phyloP scores from a whole-genome alignment of 129 eudicot species.

The Centella asiatica region DNA sequence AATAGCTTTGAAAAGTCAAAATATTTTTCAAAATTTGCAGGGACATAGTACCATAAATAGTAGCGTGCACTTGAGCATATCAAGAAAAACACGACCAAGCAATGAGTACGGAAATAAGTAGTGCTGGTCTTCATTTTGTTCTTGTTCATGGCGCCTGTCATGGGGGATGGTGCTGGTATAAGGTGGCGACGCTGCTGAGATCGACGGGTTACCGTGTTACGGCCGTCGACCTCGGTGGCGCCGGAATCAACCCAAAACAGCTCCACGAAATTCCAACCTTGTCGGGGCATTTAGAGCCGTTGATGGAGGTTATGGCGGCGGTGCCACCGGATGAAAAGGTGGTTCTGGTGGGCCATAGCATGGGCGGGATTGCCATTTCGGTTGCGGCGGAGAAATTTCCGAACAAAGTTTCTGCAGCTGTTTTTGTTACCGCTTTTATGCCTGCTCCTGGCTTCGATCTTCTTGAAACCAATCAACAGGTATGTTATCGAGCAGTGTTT shows the following conservation, averaged over 20 bases:
- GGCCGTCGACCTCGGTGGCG: constrained; percentile 27
- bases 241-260: constrained; percentile 25
- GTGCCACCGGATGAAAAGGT: constrained; percentile 19
- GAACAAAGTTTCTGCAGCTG: constrained; percentile 12
- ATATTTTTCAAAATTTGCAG: too few relatives aligned
- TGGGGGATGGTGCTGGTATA: constrained; percentile 43
- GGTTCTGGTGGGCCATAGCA: constrained; percentile 26
- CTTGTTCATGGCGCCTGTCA: constrained; percentile 30
- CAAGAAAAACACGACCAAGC: too few relatives aligned
- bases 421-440: constrained; percentile 22
- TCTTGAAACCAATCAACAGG: constrained; percentile 12
- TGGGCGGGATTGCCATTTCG: constrained; percentile 22
- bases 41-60: too few relatives aligned
- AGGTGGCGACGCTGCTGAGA: constrained; percentile 18
- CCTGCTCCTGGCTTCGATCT: constrained; percentile 17
- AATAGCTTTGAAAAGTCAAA: too few relatives aligned
- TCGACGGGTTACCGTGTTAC: constrained; percentile 24
- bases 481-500: not conserved
- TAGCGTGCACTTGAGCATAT: too few relatives aligned
- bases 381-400: constrained; percentile 25
- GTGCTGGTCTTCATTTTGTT: constrained; percentile 37
- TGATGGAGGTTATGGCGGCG: constrained; percentile 28
- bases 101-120: too few relatives aligned
- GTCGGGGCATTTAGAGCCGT: constrained; percentile 17
- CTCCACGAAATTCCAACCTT: constrained; percentile 10